phyloP scores from a whole-genome alignment of 1,284 basidiomycete genomes.

The Fomes fomentarius region DNA sequence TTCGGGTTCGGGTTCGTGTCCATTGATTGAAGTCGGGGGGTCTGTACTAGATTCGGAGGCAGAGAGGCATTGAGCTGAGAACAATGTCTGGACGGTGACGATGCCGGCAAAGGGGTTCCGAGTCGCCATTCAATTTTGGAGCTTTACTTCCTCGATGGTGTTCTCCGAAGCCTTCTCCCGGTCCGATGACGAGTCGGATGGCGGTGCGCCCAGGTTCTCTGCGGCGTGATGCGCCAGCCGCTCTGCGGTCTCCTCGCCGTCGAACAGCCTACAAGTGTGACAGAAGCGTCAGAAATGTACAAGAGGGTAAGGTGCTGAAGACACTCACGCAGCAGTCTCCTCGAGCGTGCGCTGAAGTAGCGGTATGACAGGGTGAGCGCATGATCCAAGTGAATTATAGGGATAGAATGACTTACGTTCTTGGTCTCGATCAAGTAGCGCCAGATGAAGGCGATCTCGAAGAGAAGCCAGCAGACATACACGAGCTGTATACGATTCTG shows the following conservation, averaged over 20 bases:
- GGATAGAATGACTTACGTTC: constrained; percentile 23
- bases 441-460: constrained; percentile 61
- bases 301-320: too few relatives aligned
- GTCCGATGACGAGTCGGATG: constrained; percentile 25
- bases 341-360: constrained; percentile 35
- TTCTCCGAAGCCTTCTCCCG: constrained; percentile 28
- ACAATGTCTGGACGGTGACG: too few relatives aligned
- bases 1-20: too few relatives aligned
- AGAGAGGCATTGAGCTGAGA: too few relatives aligned
- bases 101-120: too few relatives aligned
- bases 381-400: not conserved
- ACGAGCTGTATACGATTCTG: constrained; percentile 23
- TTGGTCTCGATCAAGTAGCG: constrained; percentile 53
- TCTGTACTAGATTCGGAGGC: too few relatives aligned
- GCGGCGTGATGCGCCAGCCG: constrained; percentile 29
- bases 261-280: constrained; percentile 35
- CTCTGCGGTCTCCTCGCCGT: constrained; percentile 31
- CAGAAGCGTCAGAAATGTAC: not conserved
- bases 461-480: constrained; percentile 39
- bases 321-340: constrained; percentile 35
- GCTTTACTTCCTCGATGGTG: constrained; percentile 27
- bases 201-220: constrained; percentile 24
- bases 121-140: not conserved
- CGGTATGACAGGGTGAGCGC: not conserved
- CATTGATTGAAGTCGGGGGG: too few relatives aligned